Evolutionary conservation across 306 rosid genomes (phyloP).

Genomic region (Cicer cuneatum): DNA sequence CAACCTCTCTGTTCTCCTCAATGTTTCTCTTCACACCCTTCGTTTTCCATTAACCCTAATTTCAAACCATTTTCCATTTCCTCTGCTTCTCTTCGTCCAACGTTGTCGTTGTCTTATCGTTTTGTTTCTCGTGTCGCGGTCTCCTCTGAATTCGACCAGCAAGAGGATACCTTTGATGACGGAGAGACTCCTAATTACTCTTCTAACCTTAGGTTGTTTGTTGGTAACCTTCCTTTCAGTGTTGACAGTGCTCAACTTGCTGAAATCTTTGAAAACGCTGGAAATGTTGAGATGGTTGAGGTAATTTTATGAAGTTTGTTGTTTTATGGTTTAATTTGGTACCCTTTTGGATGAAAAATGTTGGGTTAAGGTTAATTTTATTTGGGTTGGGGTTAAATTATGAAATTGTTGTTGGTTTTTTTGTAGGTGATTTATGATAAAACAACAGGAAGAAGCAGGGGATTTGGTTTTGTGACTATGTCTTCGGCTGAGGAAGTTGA

Average conservation of each 20-base stretch:
- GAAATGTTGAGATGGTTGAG: conserved; percentile 90
- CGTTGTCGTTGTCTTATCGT: conserved; percentile 47
- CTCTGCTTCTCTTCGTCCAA: conserved; percentile 49
- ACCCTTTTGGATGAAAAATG: not conserved
- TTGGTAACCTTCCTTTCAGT: conserved; percentile 86
- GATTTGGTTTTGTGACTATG: conserved; percentile 97
- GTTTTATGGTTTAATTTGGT: conserved; percentile 1
- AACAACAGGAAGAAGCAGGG: conserved; percentile 90
- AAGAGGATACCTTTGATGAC: conserved; percentile 57
- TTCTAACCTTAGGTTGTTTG: conserved; percentile 73
- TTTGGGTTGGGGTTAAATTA: not conserved
- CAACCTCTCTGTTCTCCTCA: conserved; percentile 46
- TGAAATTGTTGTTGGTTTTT: not conserved
- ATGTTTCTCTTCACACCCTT: conserved; percentile 46
- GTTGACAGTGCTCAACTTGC: conserved; percentile 90
- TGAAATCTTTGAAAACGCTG: conserved; percentile 72
- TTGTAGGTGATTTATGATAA: conserved; percentile 85
- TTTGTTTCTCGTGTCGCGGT: conserved; percentile 61
- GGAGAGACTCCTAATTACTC: conserved; percentile 48
- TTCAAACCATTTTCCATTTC: conserved; percentile 60
- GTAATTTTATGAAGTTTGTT: conserved; percentile 45
- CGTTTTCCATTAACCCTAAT: conserved; percentile 45
- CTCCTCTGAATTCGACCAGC: conserved; percentile 78
- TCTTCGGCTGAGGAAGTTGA: conserved; percentile 69
- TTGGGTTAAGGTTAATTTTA: not conserved